Conservation (phyloP, 2,329 filamentous ascomycete genomes). For the Scedosporium dehoogii region DNA sequence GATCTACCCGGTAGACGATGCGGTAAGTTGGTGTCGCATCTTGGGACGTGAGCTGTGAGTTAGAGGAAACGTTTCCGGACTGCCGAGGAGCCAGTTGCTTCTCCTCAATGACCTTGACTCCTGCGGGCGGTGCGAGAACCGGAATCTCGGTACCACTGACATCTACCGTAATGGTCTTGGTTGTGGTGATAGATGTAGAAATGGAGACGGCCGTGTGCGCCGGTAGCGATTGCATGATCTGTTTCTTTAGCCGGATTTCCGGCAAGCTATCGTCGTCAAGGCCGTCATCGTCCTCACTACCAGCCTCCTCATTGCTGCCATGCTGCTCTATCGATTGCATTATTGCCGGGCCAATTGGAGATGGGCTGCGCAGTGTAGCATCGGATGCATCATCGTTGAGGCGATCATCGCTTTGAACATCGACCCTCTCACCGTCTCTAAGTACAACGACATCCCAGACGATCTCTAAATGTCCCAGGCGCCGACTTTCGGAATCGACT, state of each 20-base stretch:
- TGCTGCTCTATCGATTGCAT: slow-evolving; percentile 19
- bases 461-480: slow-evolving; percentile 41
- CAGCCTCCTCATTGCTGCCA: slow-evolving; percentile 16
- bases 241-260: slow-evolving; percentile 34
- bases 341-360: neutral
- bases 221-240: slow-evolving; percentile 44
- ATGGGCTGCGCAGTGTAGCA: neutral
- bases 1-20: slow-evolving; percentile 50
- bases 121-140: slow-evolving; percentile 43
- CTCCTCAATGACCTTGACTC: slow-evolving; percentile 49
- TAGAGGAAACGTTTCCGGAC: slow-evolving; percentile 7
- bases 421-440: slow-evolving; percentile 46
- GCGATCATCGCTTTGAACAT: slow-evolving; percentile 32
- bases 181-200: slow-evolving; percentile 47
- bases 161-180: slow-evolving; percentile 55
- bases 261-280: slow-evolving; percentile 27
- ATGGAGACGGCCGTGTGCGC: slow-evolving; percentile 49
- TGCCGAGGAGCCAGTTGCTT: slow-evolving; percentile 10
- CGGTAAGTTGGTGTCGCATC: slow-evolving; percentile 32
- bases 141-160: slow-evolving; percentile 42
- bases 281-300: slow-evolving; percentile 29
- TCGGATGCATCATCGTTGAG: neutral
- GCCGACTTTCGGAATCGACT: slow-evolving; percentile 37
- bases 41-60: slow-evolving; percentile 13
- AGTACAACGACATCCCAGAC: slow-evolving; percentile 60